Evolutionary conservation across 2,329 filamentous ascomycete genomes (phyloP).

Genomic region (Calonectria crousiana): DNA sequence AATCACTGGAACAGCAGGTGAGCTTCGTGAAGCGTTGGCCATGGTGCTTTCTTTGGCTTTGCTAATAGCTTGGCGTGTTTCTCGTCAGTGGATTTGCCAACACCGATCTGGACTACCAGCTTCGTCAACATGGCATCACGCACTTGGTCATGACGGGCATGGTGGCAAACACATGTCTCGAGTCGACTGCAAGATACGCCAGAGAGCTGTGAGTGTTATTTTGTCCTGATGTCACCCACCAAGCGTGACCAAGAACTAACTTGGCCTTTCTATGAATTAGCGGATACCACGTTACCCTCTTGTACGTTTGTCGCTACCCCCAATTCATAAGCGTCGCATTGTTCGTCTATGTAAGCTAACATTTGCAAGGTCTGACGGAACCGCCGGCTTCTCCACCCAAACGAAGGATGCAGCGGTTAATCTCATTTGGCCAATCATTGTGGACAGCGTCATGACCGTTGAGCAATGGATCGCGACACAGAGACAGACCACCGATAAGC

Average conservation of each 20-base stretch:
- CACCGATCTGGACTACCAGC: constrained; percentile 28
- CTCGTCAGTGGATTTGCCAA: constrained; percentile 25
- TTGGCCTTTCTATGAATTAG: not conserved
- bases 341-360: not conserved
- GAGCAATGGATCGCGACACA: not conserved
- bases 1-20: constrained; percentile 33
- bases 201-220: constrained; percentile 18
- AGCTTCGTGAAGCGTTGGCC: not conserved
- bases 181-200: constrained; percentile 32
- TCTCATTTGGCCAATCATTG: constrained; percentile 8
- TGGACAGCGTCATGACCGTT: not conserved
- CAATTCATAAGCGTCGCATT: not conserved
- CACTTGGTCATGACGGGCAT: constrained; percentile 31
- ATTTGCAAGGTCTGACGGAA: not conserved
- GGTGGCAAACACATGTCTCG: constrained; percentile 34
- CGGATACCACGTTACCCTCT: constrained; percentile 3
- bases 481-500: not conserved
- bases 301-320: not conserved
- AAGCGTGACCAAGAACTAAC: not conserved
- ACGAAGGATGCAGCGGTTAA: constrained; percentile 1
- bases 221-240: not conserved
- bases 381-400: constrained; percentile 1
- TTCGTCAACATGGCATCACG: constrained; percentile 26
- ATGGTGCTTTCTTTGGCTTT: not conserved
- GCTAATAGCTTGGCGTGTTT: not conserved